phyloP scores from a whole-genome alignment of 2,329 filamentous ascomycete genomes.

The Pestalotiopsis sp. region DNA sequence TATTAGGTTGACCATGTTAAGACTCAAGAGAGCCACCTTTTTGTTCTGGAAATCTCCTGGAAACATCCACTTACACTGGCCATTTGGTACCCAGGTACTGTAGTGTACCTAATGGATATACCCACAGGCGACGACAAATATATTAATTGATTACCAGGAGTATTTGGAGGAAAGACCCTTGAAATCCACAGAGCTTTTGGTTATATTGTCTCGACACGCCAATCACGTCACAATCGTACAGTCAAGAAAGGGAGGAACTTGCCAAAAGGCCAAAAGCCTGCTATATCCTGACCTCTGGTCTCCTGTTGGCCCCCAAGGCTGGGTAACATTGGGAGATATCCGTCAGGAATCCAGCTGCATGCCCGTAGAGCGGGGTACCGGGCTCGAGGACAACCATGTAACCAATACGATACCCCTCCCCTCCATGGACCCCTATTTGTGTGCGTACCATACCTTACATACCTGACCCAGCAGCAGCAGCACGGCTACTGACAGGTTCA shows the following conservation, averaged over 20 bases:
- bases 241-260: too few species aligned
- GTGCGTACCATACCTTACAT: background rate
- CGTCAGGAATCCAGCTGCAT: background rate
- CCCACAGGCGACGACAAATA: too few species aligned
- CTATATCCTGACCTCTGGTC: too few species aligned
- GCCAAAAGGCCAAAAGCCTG: too few species aligned
- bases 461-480: background rate
- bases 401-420: background rate
- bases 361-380: background rate
- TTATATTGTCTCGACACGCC: too few species aligned
- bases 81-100: too few species aligned
- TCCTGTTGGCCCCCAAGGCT: too few species aligned
- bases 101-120: background rate
- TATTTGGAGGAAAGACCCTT: too few species aligned
- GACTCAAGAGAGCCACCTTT: background rate
- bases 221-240: too few species aligned
- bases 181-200: too few species aligned
- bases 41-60: background rate
- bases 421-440: conserved; percentile 5
- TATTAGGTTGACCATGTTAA: background rate
- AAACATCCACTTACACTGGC: background rate
- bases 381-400: background rate
- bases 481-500: background rate
- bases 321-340: too few species aligned
- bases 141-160: too few species aligned